phyloP scores from a whole-genome alignment of 2,329 filamentous ascomycete genomes.

The Ophiostoma tasmaniense region DNA sequence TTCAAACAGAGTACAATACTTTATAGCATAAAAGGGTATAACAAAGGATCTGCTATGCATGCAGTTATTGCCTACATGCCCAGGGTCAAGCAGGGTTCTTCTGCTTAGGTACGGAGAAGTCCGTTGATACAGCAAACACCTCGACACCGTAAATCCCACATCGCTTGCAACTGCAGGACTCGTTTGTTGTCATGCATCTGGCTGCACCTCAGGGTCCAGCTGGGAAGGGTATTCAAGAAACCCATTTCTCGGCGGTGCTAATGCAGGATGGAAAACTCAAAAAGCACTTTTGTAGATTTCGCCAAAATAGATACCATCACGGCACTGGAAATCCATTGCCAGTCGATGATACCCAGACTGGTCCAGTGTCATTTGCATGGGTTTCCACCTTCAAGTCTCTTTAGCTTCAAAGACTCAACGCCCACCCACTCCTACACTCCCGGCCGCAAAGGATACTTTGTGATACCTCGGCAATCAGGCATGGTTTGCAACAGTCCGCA shows the following conservation, averaged over 20 bases:
- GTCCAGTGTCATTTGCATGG: no score
- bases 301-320: no score
- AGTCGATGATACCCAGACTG: no score
- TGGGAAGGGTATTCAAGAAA: neutral
- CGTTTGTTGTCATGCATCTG: neutral
- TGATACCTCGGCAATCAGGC: neutral
- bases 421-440: neutral
- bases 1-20: no score
- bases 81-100: neutral
- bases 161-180: neutral
- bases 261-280: neutral
- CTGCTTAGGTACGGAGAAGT: neutral
- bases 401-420: no score
- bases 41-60: neutral
- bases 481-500: no score
- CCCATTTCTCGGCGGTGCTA: neutral
- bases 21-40: neutral
- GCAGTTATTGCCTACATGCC: neutral
- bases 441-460: neutral
- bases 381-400: no score
- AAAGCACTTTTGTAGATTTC: no score
- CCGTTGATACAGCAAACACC: neutral
- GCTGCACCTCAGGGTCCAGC: neutral
- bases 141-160: neutral
- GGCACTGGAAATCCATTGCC: no score